A percentile compares a stretch with the other conserved stretches of the same genome.
These are phyloP conservation scores for Trametes versicolor DNA, from an alignment of 1,284 basidiomycete species.

Conservation along the genomic window DNA sequence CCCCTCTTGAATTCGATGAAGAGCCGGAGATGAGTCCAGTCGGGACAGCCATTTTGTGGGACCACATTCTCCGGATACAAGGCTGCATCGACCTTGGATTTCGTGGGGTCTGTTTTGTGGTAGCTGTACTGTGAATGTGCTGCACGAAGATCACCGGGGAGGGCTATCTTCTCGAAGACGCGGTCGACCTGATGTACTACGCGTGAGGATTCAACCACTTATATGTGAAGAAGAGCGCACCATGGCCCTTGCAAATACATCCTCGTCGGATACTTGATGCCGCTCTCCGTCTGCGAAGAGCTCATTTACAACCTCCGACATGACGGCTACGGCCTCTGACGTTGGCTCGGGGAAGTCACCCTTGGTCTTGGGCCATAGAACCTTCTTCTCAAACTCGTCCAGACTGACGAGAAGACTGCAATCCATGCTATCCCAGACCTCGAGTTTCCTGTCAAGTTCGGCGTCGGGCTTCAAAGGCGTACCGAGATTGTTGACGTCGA, in stretches of 20 bases:
- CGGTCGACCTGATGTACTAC: background rate
- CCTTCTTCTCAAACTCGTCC: background rate
- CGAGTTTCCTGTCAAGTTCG: too few relatives aligned
- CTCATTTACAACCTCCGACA: background rate
- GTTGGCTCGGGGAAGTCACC: background rate
- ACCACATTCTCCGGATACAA: background rate
- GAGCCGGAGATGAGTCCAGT: background rate
- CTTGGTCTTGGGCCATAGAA: background rate
- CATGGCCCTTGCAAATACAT: background rate
- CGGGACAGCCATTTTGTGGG: background rate
- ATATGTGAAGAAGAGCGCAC: background rate
- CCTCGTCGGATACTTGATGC: background rate
- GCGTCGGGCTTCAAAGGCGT: too few relatives aligned
- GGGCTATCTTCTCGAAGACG: background rate
- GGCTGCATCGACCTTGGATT: background rate
- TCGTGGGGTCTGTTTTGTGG: background rate
- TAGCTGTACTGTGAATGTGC: background rate
- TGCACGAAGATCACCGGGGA: background rate
- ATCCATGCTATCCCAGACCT: background rate
- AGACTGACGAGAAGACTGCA: background rate
- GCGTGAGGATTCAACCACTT: background rate
- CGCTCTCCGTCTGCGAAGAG: background rate
- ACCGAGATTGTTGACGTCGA: too few relatives aligned
- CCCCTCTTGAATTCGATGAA: constrained; percentile 21
- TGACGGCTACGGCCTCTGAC: background rate